Percentiles rank a stretch among this genome's conserved stretches.
These are phyloP conservation scores for Dalbergia cochinchinensis DNA, from an alignment of 306 rosid species.

Conservation along the genomic window DNA sequence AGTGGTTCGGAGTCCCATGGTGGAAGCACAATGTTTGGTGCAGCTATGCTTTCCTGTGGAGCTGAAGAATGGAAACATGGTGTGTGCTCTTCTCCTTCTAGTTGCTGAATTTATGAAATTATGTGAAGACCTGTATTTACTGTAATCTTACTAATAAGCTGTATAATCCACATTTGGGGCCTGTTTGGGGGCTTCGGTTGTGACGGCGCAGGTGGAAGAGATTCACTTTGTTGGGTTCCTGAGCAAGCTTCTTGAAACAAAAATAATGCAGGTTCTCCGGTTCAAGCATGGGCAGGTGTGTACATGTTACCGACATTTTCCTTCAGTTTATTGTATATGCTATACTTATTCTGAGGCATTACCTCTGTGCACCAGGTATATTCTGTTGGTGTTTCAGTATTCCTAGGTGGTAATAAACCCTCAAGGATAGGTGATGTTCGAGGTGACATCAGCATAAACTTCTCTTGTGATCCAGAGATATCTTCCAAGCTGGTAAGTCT, in stretches of 20 bases:
- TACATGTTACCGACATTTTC: slow-evolving; percentile 32
- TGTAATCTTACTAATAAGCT: slow-evolving; percentile 36
- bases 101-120: slow-evolving; percentile 35
- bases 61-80: slow-evolving; percentile 89
- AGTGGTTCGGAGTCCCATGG: slow-evolving; percentile 94
- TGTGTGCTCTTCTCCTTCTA: slow-evolving; percentile 43
- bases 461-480: slow-evolving; percentile 95
- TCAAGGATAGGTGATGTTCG: slow-evolving; percentile 84
- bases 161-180: slow-evolving; percentile 34
- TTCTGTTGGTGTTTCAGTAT: slow-evolving; percentile 86
- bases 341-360: slow-evolving; percentile 45
- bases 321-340: slow-evolving; percentile 34
- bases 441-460: slow-evolving; percentile 89
- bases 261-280: slow-evolving; percentile 92
- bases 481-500: slow-evolving; percentile 85
- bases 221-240: slow-evolving; percentile 87
- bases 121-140: slow-evolving; percentile 25
- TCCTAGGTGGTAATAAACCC: slow-evolving; percentile 97
- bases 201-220: slow-evolving; percentile 83
- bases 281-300: slow-evolving; percentile 93
- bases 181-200: slow-evolving; percentile 35
- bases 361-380: slow-evolving; percentile 71
- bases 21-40: slow-evolving; percentile 95
- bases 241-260: slow-evolving; percentile 96
- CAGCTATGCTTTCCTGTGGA: slow-evolving; percentile 92